Evolutionary conservation across 2,329 filamentous ascomycete genomes (phyloP).

Genomic region (Penicillium sp.): DNA sequence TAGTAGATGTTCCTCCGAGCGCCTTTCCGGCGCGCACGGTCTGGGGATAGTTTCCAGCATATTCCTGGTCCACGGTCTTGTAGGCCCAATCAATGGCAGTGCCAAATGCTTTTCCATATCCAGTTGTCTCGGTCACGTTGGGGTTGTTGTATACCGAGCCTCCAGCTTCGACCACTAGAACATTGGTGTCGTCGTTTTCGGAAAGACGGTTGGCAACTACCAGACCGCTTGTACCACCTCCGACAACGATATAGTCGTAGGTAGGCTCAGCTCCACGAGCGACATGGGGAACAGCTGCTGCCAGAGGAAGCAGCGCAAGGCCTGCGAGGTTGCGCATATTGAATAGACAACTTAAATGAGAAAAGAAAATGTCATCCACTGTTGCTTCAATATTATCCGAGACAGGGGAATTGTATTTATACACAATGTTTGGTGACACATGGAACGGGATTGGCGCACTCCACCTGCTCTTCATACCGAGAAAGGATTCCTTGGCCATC

Average conservation of each 20-base stretch:
- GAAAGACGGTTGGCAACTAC: conserved; percentile 36
- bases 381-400: not conserved
- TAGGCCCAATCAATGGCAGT: conserved; percentile 45
- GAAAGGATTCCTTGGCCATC: not conserved
- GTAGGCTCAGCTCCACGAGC: conserved; percentile 3
- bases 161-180: conserved; percentile 33
- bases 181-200: conserved; percentile 25
- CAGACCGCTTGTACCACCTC: conserved; percentile 35
- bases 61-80: conserved; percentile 38
- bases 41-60: conserved; percentile 29
- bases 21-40: conserved; percentile 43
- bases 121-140: conserved; percentile 27
- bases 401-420: not conserved
- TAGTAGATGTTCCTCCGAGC: conserved; percentile 43
- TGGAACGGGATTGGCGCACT: not conserved
- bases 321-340: conserved; percentile 15
- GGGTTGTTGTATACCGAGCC: conserved; percentile 27
- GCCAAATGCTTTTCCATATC: conserved; percentile 28
- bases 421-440: not conserved
- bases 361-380: not conserved
- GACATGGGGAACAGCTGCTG: conserved; percentile 11
- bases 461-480: not conserved
- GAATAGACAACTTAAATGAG: not conserved
- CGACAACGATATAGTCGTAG: conserved; percentile 35
- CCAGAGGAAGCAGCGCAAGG: conserved; percentile 17